phyloP scores from a whole-genome alignment of 306 rosid species.

The Quercus variabilis region DNA sequence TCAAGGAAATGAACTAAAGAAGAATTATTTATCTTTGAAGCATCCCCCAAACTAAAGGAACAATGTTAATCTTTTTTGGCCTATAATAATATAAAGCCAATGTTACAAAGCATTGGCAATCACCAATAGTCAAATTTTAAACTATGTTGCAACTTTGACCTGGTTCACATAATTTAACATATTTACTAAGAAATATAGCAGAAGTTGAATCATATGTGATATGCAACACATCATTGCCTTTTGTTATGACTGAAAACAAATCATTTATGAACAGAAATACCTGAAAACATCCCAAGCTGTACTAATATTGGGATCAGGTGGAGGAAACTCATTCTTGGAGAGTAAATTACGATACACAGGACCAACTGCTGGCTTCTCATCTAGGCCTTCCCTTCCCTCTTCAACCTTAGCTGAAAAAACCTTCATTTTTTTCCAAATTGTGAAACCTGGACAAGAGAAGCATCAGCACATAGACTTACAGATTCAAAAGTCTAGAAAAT shows the following conservation, averaged over 20 bases:
- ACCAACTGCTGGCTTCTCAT: constrained; percentile 69
- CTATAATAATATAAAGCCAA: not conserved
- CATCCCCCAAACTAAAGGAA: not conserved
- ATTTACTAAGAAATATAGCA: not conserved
- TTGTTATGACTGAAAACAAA: not conserved
- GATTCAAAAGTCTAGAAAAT: not conserved
- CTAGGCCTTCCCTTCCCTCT: constrained; percentile 68
- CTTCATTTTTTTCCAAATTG: constrained; percentile 36
- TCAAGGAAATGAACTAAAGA: not conserved
- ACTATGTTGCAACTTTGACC: not conserved
- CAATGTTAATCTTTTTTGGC: not conserved
- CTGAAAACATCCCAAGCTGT: constrained; percentile 85
- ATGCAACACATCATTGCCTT: not conserved
- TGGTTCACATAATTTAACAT: not conserved
- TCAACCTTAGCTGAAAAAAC: constrained; percentile 60
- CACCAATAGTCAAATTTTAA: not conserved
- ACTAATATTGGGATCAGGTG: constrained; percentile 39
- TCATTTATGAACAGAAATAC: constrained; percentile 17
- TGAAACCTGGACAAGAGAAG: constrained; percentile 26
- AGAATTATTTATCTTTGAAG: not conserved
- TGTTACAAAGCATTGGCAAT: not conserved
- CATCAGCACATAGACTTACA: not conserved
- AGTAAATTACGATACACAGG: constrained; percentile 69
- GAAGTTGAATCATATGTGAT: not conserved
- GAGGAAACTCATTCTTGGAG: constrained; percentile 54